These are phyloP conservation scores for Apocynum venetum DNA, from an alignment of 257 asterid species.

Conservation along the genomic window DNA sequence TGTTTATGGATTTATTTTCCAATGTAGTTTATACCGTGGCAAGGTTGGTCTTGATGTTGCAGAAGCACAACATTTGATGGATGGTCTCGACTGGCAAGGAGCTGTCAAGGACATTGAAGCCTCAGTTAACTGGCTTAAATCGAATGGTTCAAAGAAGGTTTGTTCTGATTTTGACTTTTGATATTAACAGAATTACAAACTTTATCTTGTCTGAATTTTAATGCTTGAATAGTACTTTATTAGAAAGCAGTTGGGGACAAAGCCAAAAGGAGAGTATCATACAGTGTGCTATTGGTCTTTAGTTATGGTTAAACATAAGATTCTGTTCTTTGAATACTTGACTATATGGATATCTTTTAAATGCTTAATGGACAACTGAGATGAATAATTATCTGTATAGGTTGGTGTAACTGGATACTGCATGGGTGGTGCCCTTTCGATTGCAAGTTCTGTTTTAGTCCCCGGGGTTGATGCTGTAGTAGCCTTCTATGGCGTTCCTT, in stretches of 20 bases:
- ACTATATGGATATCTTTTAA: not conserved
- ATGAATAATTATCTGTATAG: conserved; percentile 27
- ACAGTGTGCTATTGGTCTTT: not conserved
- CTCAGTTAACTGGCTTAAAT: conserved; percentile 87
- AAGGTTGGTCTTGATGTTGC: conserved; percentile 94
- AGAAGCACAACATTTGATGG: conserved; percentile 97
- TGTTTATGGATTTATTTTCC: conserved; percentile 11
- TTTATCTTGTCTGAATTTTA: not conserved
- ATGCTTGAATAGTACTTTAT: not conserved
- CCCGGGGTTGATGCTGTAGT: conserved; percentile 83
- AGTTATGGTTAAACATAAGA: not conserved
- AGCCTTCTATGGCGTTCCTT: conserved; percentile 91
- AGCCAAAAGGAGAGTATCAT: not conserved
- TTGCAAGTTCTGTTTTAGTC: conserved; percentile 89
- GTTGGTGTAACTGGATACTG: conserved; percentile 95
- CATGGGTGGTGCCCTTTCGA: conserved; percentile 98
- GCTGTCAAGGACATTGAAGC: conserved; percentile 94
- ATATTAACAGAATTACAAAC: not conserved
- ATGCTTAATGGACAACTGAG: not conserved
- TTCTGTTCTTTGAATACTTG: not conserved
- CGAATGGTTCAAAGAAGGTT: conserved; percentile 91
- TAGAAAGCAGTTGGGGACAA: not conserved
- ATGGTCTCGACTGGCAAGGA: conserved; percentile 94
- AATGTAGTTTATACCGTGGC: conserved; percentile 76
- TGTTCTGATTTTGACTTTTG: not conserved